Conservation (phyloP, 208 protist genomes). For the Naegleria fowleri region DNA sequence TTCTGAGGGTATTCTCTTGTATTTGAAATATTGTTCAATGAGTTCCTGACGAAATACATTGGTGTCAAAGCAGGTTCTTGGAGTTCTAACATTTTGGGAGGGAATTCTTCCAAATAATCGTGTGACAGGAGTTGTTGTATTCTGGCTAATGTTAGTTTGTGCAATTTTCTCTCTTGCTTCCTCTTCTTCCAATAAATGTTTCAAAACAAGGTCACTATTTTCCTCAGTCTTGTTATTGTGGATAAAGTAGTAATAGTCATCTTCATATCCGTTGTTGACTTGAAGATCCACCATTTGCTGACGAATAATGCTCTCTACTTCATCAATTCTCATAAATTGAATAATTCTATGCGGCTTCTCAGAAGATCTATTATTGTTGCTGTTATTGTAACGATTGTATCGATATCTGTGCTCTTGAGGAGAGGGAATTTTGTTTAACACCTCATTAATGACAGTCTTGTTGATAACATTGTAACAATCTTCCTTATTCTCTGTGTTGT, state of each 20-base stretch:
- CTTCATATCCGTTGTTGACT: neutral
- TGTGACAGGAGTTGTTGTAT: neutral
- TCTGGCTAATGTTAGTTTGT: too few species aligned
- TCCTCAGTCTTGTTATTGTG: neutral
- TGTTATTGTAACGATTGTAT: neutral
- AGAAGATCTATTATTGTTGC: neutral
- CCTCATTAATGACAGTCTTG: neutral
- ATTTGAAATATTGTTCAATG: neutral
- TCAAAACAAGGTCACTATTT: neutral
- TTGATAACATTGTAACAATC: neutral
- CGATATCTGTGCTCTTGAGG: neutral
- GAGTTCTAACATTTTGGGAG: constrained; percentile 19
- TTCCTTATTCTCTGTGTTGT: neutral
- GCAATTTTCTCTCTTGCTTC: neutral
- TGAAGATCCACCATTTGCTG: constrained; percentile 14
- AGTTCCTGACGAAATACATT: neutral
- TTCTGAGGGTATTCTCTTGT: neutral
- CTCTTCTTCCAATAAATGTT: neutral
- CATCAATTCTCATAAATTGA: neutral
- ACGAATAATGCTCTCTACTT: neutral
- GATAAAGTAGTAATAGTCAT: constrained; percentile 9
- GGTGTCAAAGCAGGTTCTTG: neutral
- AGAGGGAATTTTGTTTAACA: neutral
- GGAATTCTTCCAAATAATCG: constrained; percentile 13
- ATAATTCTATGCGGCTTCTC: neutral